Evolutionary conservation across 2,329 filamentous ascomycete genomes (phyloP).

Genomic region (Curvularia eragrostidis): DNA sequence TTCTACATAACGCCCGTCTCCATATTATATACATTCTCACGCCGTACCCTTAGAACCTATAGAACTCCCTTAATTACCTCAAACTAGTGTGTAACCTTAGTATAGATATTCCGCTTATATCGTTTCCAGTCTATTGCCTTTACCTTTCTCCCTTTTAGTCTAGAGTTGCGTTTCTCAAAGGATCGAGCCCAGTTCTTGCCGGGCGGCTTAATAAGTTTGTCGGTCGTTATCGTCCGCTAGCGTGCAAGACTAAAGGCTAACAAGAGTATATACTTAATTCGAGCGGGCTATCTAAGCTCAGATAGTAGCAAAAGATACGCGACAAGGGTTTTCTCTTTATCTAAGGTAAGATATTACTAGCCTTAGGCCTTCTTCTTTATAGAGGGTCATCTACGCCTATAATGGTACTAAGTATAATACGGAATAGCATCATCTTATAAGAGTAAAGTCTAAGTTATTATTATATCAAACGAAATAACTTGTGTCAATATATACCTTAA

Average conservation of each 20-base stretch:
- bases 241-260: constrained; percentile 24
- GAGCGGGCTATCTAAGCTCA: constrained; percentile 23
- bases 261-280: constrained; percentile 26
- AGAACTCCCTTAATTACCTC: constrained; percentile 16
- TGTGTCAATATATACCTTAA: neutral
- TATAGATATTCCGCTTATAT: constrained; percentile 23
- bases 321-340: constrained; percentile 38
- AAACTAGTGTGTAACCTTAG: constrained; percentile 34
- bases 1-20: neutral
- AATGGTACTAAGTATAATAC: neutral
- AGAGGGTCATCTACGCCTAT: constrained; percentile 5
- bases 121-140: constrained; percentile 31
- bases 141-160: constrained; percentile 20
- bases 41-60: constrained; percentile 17
- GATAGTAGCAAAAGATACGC: constrained; percentile 23
- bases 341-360: constrained; percentile 20
- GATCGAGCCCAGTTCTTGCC: constrained; percentile 24
- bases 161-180: constrained; percentile 25
- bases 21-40: constrained; percentile 35
- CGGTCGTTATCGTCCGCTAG: constrained; percentile 11
- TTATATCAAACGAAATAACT: neutral
- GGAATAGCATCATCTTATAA: constrained; percentile 1
- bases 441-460: neutral
- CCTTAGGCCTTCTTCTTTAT: constrained; percentile 23
- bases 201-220: constrained; percentile 22